Evolutionary conservation across 2,329 filamentous ascomycete genomes (phyloP).

Genomic region (Harringtonia lauricola): DNA sequence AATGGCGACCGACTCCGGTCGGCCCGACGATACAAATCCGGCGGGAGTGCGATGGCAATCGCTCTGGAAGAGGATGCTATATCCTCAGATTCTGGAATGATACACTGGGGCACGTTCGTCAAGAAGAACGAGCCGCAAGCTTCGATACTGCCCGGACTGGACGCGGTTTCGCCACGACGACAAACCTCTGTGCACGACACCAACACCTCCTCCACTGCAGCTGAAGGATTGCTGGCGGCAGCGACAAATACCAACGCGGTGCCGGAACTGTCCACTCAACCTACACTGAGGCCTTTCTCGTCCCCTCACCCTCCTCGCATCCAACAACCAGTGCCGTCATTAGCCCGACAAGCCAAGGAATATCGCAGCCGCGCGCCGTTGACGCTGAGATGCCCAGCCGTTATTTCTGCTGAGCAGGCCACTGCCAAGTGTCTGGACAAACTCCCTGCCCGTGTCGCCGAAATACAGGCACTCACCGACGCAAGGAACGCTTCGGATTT

Average conservation of each 20-base stretch:
- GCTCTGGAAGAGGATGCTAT: conserved; percentile 15
- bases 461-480: not conserved
- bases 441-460: not conserved
- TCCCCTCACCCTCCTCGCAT: not conserved
- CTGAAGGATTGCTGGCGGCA: too few relatives aligned
- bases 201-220: too few relatives aligned
- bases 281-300: too few relatives aligned
- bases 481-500: too few relatives aligned
- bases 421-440: too few relatives aligned
- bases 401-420: too few relatives aligned
- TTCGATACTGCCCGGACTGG: not conserved
- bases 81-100: conserved; percentile 1
- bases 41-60: conserved; percentile 14
- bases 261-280: too few relatives aligned
- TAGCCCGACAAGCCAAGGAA: conserved; percentile 1
- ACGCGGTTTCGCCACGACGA: too few relatives aligned
- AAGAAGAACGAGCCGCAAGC: not conserved
- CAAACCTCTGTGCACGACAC: too few relatives aligned
- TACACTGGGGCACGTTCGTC: conserved; percentile 1
- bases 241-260: too few relatives aligned
- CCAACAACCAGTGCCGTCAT: not conserved
- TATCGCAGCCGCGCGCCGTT: conserved; percentile 1
- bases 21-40: conserved; percentile 25
- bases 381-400: too few relatives aligned
- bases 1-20: conserved; percentile 29